Evolutionary conservation across 345 rosid species (phyloP).

Genomic region (Rubroshorea leprosula): DNA sequence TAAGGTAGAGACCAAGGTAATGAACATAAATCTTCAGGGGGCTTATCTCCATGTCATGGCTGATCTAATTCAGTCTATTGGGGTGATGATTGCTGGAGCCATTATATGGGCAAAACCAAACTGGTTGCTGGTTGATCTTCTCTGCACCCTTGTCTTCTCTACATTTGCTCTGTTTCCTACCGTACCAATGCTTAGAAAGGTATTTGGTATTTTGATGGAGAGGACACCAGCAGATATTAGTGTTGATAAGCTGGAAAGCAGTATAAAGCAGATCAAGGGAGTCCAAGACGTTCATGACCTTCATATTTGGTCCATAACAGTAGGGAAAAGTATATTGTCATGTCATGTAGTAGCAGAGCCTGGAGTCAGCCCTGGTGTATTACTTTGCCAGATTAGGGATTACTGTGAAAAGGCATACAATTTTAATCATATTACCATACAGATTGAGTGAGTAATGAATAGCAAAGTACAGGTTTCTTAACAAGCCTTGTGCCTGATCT

Average conservation of each 20-base stretch:
- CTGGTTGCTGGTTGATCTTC: constrained; percentile 63
- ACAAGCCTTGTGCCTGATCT: too few relatives aligned
- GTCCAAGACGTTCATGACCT: constrained; percentile 57
- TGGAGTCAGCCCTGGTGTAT: constrained; percentile 36
- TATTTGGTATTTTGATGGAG: constrained; percentile 61
- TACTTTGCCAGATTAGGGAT: constrained; percentile 41
- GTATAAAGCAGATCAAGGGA: constrained; percentile 43
- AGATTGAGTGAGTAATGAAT: constrained; percentile 66
- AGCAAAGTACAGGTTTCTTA: too few relatives aligned
- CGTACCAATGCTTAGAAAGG: constrained; percentile 48
- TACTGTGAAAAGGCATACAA: constrained; percentile 44
- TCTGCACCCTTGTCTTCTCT: constrained; percentile 63
- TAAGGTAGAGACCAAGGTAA: constrained; percentile 19
- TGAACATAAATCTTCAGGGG: constrained; percentile 77
- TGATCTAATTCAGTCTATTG: constrained; percentile 69
- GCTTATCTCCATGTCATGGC: constrained; percentile 70
- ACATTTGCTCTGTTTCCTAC: constrained; percentile 49
- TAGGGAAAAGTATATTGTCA: constrained; percentile 53
- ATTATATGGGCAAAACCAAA: constrained; percentile 57
- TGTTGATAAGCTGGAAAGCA: constrained; percentile 36
- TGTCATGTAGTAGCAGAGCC: constrained; percentile 61
- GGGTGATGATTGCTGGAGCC: constrained; percentile 76
- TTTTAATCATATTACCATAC: constrained; percentile 69
- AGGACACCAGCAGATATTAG: constrained; percentile 50
- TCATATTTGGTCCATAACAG: constrained; percentile 78